Evolutionary conservation across 768 basidiomycete species (phyloP).

Genomic region (Suillus bovinus): DNA sequence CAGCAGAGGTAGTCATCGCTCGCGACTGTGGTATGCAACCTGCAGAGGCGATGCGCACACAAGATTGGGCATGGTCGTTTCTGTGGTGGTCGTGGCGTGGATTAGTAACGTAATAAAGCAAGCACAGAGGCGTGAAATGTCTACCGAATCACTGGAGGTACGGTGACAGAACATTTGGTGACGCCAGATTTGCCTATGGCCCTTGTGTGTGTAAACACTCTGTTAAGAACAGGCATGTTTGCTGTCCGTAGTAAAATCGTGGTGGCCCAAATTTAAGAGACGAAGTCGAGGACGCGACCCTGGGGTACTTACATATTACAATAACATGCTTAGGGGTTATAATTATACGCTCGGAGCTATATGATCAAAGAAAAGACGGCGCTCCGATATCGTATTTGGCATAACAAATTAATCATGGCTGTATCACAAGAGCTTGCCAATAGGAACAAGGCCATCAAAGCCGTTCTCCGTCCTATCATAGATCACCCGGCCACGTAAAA

Average conservation of each 20-base stretch:
- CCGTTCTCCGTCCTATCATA: conserved; percentile 50
- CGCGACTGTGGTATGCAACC: conserved; percentile 11
- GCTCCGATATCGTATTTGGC: not conserved
- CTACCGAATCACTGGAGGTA: not conserved
- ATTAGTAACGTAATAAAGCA: not conserved
- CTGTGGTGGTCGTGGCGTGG: not conserved
- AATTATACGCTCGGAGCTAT: too few species aligned
- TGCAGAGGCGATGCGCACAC: not conserved
- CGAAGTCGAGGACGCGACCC: too few species aligned
- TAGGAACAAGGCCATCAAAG: conserved; percentile 34
- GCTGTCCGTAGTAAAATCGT: not conserved
- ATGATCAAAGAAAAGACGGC: not conserved
- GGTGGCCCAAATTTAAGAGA: too few species aligned
- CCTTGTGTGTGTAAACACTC: conserved; percentile 4
- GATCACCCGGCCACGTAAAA: conserved; percentile 71
- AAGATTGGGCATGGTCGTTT: not conserved
- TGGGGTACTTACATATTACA: too few species aligned
- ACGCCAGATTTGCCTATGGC: not conserved
- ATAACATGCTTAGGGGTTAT: not conserved
- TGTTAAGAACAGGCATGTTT: conserved; percentile 9
- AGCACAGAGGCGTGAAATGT: not conserved
- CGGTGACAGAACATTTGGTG: not conserved
- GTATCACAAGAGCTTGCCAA: conserved; percentile 40
- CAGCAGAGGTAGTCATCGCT: conserved; percentile 23
- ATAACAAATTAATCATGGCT: not conserved